phyloP scores from a whole-genome alignment of 257 asterid genomes.

The Solanum lignicaule region DNA sequence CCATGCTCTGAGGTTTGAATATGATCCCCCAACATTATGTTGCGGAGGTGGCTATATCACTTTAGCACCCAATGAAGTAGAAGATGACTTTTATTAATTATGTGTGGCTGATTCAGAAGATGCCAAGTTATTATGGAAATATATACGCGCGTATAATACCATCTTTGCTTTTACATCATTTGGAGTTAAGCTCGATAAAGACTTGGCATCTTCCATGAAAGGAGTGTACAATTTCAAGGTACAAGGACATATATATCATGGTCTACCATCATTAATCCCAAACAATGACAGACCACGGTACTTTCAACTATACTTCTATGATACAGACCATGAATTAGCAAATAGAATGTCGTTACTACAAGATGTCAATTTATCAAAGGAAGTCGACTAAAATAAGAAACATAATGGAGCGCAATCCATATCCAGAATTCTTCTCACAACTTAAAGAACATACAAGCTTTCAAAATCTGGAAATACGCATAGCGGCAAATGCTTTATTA shows the following conservation, averaged over 20 bases:
- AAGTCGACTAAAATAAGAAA: neutral
- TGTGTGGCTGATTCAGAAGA: neutral
- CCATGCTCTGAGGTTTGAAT: neutral
- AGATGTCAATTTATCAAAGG: neutral
- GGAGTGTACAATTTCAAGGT: neutral
- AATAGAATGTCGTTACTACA: neutral
- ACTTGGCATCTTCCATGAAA: neutral
- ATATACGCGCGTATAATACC: neutral
- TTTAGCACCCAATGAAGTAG: neutral
- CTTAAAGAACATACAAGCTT: too few relatives aligned
- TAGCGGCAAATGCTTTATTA: too few relatives aligned
- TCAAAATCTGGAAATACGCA: too few relatives aligned
- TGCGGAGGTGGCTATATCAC: neutral
- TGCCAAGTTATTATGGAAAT: neutral
- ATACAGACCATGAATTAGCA: neutral
- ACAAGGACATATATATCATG: neutral
- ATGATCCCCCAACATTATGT: neutral
- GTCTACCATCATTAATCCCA: neutral
- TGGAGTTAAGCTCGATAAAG: neutral
- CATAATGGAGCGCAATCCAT: neutral
- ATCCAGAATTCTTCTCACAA: neutral
- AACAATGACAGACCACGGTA: neutral
- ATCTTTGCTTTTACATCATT: neutral
- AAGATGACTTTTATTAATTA: neutral
- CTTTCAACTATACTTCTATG: neutral